Conservation (phyloP, 768 basidiomycete genomes). For the Imleria badia region DNA sequence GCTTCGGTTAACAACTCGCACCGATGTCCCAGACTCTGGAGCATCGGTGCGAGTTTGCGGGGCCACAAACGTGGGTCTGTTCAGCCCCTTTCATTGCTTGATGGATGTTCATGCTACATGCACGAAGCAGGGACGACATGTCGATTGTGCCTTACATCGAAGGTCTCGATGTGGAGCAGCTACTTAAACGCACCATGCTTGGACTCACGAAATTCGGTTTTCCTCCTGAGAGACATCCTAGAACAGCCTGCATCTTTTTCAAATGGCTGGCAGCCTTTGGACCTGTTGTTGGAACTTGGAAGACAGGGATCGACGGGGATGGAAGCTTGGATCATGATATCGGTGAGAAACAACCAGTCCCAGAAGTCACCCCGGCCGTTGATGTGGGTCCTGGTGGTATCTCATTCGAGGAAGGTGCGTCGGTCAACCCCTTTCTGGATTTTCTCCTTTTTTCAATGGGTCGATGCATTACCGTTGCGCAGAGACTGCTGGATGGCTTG, state of each 20-base stretch:
- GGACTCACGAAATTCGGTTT: no score
- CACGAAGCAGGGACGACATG: background rate
- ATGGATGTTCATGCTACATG: no score
- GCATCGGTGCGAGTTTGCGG: no score
- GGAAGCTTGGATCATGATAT: background rate
- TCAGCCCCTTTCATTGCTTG: no score
- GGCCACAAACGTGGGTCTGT: no score
- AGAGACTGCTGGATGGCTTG: conserved; percentile 57
- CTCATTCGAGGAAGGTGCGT: conserved; percentile 49
- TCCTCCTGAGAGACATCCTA: no score
- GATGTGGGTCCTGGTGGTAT: conserved; percentile 41
- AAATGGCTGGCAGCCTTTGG: conserved; percentile 14
- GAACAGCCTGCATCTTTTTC: no score
- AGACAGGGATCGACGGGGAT: background rate
- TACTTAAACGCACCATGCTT: no score
- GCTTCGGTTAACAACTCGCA: no score
- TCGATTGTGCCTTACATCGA: background rate
- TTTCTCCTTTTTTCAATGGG: background rate
- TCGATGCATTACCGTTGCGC: background rate
- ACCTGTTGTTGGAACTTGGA: conserved; percentile 1
- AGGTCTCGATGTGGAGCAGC: no score
- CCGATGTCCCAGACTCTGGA: no score
- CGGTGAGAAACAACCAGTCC: background rate
- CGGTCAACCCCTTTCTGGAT: background rate
- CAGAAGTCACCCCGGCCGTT: conserved; percentile 5